Base-by-base conservation (phyloP, 768 basidiomycete genomes). In the Thelephora ganbajun region DNA sequence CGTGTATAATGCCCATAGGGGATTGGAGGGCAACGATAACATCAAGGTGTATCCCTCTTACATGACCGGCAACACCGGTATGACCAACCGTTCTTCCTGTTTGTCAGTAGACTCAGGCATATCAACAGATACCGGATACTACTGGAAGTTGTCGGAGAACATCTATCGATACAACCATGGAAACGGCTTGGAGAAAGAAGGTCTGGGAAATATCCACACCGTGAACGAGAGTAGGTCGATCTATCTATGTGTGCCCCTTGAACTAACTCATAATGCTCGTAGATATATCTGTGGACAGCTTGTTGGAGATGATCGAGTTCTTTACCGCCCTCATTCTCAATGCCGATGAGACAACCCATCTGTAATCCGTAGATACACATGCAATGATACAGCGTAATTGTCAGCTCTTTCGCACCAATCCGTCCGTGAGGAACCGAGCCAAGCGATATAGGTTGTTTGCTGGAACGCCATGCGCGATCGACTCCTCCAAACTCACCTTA, bases 241-340 rank as follows among this genome's bases (percentile, higher is more conserved):
- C 46, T 45, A 33, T 33, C 19, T 23, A 7, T 33, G 4, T 34
- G 2, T n/a, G n/a, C 47, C 33, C 37, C 33, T 5, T 12, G 33
- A 14, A 13, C 48, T 13, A 33, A 42, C 47, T 12, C 18, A 45
- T n/a, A n/a, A n/a, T 11, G 4, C 19, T 37, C 18, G 5, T 37
- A 83, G 82, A 66, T 19, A 62, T 79, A 16, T 53, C 63, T 9
- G 68, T 67, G 1, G 71, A 74, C 49, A 61, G 64, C 4, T 75
- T 82, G 50, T 58, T 83, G 41, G 80, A 83, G 57, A 71, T 77
- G 47, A 76, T 84, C 41, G 66, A 74, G 20, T 87, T 85, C 63
- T 83, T 76, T 57, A 65, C 72, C 1, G 70, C 70, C 2, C 64
- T 85, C 33, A 75, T 86, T 16, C 64, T 87, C 36, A 87, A 85